phyloP scores from a whole-genome alignment of 768 basidiomycete genomes.

The Hebeloma cylindrosporum region DNA sequence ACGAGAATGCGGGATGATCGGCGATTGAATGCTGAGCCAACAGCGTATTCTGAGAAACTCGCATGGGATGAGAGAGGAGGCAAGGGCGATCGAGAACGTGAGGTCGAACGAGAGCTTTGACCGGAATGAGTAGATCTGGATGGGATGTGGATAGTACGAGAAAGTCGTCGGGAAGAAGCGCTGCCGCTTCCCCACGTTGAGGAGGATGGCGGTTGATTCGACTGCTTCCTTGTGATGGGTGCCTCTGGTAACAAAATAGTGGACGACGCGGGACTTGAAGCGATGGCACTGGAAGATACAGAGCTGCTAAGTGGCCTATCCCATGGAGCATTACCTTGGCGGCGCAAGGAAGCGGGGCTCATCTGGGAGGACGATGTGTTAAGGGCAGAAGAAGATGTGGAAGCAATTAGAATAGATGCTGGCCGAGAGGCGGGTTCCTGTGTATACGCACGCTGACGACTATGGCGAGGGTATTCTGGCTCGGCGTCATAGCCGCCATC shows the following conservation, averaged over 20 bases:
- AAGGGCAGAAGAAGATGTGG: constrained; percentile 53
- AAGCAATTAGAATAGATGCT: constrained; percentile 48
- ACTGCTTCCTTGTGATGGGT: constrained; percentile 64
- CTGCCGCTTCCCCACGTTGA: constrained; percentile 57
- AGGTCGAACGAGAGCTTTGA: constrained; percentile 90
- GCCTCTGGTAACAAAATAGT: constrained; percentile 61
- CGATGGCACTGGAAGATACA: constrained; percentile 53
- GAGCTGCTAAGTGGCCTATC: constrained; percentile 59
- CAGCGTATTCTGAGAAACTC: constrained; percentile 60
- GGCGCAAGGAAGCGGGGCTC: constrained; percentile 68
- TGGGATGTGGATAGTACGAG: constrained; percentile 80
- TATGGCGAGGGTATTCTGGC: constrained; percentile 60
- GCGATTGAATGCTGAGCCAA: constrained; percentile 51
- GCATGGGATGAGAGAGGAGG: constrained; percentile 66
- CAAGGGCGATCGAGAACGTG: constrained; percentile 91
- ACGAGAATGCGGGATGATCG: constrained; percentile 81
- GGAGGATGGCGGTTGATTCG: constrained; percentile 37
- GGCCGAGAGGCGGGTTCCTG: constrained; percentile 31
- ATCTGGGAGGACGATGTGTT: constrained; percentile 64
- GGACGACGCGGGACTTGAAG: constrained; percentile 62
- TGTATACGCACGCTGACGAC: constrained; percentile 74
- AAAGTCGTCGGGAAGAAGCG: constrained; percentile 74
- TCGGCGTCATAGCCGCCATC: constrained; percentile 86
- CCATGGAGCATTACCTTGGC: constrained; percentile 66
- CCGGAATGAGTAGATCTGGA: constrained; percentile 65